Conservation (phyloP, 768 basidiomycete species). For the Lentinula edodes region DNA sequence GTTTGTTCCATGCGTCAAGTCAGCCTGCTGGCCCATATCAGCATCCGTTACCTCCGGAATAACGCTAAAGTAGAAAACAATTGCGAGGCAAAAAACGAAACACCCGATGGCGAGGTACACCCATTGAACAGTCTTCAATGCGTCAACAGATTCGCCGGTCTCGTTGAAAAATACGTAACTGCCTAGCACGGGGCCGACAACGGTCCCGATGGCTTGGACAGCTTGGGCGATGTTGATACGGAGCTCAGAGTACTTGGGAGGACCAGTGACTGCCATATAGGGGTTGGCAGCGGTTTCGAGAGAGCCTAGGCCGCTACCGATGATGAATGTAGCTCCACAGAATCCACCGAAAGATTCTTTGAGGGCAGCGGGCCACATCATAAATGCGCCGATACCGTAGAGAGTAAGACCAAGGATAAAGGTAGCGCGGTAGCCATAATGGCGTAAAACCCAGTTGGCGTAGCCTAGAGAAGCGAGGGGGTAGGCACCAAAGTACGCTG, state of each 20-base stretch:
- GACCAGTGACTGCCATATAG: conserved; percentile 32
- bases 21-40: conserved; percentile 29
- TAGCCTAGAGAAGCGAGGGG: conserved; percentile 27
- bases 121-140: conserved; percentile 28
- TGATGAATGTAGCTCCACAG: conserved; percentile 29
- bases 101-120: conserved; percentile 24
- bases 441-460: conserved; percentile 27
- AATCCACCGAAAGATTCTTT: conserved; percentile 29
- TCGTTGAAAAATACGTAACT: conserved; percentile 29
- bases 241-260: conserved; percentile 26
- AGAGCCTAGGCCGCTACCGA: conserved; percentile 26
- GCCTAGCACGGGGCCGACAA: conserved; percentile 27
- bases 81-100: conserved; percentile 25
- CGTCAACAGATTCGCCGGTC: conserved; percentile 23
- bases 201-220: conserved; percentile 25
- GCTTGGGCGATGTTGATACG: conserved; percentile 30
- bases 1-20: conserved; percentile 23
- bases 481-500: conserved; percentile 30
- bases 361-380: conserved; percentile 30
- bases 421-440: conserved; percentile 26
- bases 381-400: conserved; percentile 26
- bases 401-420: conserved; percentile 26
- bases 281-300: conserved; percentile 29
- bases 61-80: conserved; percentile 26
- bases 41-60: conserved; percentile 30